Percentiles rank a stretch among this genome's conserved stretches.
phyloP scores from a whole-genome alignment of 345 rosid species.

The Punica granatum region DNA sequence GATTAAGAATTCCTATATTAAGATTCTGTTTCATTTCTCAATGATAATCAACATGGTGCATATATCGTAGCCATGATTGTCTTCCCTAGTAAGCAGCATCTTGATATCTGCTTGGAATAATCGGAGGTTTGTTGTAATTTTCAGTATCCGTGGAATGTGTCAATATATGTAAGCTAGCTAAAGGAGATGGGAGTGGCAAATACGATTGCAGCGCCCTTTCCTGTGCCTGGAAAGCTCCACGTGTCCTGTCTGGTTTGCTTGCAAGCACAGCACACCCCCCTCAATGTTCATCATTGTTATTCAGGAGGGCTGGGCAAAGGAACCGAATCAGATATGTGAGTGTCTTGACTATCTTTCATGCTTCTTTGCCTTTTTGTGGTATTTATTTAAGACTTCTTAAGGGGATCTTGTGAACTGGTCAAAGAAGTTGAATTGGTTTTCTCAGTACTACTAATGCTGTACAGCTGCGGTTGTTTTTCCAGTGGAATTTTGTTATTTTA shows the following conservation, averaged over 20 bases:
- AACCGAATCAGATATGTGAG: slow-evolving; percentile 42
- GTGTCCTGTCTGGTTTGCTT: slow-evolving; percentile 79
- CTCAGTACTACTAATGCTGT: background rate
- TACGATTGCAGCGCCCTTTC: slow-evolving; percentile 70
- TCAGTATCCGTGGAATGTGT: slow-evolving; percentile 83
- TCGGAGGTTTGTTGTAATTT: slow-evolving; percentile 14
- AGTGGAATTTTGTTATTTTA: background rate
- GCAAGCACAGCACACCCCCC: slow-evolving; percentile 69
- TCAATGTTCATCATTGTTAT: slow-evolving; percentile 33
- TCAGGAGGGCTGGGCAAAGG: slow-evolving; percentile 36
- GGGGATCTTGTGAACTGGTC: background rate
- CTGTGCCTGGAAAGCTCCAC: slow-evolving; percentile 87
- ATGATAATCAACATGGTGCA: background rate
- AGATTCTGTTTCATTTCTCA: background rate
- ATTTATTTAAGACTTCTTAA: too few relatives aligned
- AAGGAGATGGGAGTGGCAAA: slow-evolving; percentile 64
- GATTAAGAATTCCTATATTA: too few relatives aligned
- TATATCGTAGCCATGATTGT: background rate
- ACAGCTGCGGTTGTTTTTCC: background rate
- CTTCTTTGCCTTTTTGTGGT: background rate
- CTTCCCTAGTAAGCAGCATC: background rate
- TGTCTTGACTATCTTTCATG: slow-evolving; percentile 5
- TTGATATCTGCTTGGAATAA: slow-evolving; percentile 5
- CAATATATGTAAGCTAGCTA: slow-evolving; percentile 62
- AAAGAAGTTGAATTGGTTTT: background rate